Base-by-base conservation (phyloP, 192 early-diverging fungal genomes). In the Coemansia sp. region DNA sequence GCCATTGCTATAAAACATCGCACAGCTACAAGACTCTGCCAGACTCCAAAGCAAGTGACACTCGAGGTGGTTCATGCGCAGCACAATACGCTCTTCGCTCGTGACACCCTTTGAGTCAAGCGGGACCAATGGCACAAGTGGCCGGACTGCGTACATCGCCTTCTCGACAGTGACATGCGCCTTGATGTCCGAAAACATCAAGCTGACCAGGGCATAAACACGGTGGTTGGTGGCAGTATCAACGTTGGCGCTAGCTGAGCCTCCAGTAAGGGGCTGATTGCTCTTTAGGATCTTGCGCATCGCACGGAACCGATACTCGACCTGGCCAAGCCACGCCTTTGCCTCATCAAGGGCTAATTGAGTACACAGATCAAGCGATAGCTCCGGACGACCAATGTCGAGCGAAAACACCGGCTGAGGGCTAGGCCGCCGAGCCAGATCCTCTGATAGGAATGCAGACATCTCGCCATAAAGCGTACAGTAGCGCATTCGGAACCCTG, bases 371-470 rank as follows among this genome's bases (percentile, higher is more conserved):
- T 82, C 74, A 13, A 82, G 56, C n/a, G 61, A 26, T 10, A 76
- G 62, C 65, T 82, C 79, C 3, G 79, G 79, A 0, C 60, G 66
- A 24, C 63, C 69, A 9, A 82, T 23, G 13, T 82, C 70, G 13
- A 82, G 14, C 14, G 58, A 60, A 37, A 82, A 72, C 21, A 67
- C 61, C 0, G 79, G 79, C 53, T 82, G 73, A 14, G 79, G 79
- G 35, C 70, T 64, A 16, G 79, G 79, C 7, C 62, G 53, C 11
- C 70, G 70, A 10, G 70, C 62, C 61, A 82, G 21, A 18, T 82
- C 79, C 39, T 82, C 79, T 7, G 79, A 82, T 45, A 82, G 18
- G 58, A 82, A 82, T 9, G 79, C 79, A 3, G 74, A 82, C 79
- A 82, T 82, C 11, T 82, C 79, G n/a, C 74, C 74, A 16, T 69